Evolutionary conservation across 306 rosid species (phyloP).

Genomic region (Gastrolobium bilobum): DNA sequence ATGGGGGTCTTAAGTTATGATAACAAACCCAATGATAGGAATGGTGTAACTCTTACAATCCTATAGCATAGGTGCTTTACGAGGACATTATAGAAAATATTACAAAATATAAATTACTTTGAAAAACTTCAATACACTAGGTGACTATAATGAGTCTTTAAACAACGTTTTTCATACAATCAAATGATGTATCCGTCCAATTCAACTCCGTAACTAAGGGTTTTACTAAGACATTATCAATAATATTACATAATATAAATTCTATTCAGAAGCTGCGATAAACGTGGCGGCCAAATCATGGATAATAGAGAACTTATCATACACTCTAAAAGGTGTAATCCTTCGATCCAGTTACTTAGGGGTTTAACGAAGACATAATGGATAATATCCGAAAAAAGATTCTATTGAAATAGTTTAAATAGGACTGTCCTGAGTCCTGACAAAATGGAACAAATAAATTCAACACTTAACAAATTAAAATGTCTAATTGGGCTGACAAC

Average conservation of each 20-base stretch:
- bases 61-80: constrained; percentile 18
- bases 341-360: neutral
- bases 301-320: neutral
- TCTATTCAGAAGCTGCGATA: constrained; percentile 24
- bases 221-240: constrained; percentile 17
- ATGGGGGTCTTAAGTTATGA: constrained; percentile 1
- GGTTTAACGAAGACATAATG: constrained; percentile 6
- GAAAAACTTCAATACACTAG: constrained; percentile 29
- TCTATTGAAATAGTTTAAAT: constrained; percentile 32
- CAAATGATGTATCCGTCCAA: constrained; percentile 28
- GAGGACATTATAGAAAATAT: neutral
- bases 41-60: constrained; percentile 3
- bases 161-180: constrained; percentile 4
- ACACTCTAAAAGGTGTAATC: constrained; percentile 19
- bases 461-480: constrained; percentile 14
- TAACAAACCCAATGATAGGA: constrained; percentile 25
- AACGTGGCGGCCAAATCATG: constrained; percentile 22
- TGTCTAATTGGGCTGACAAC: constrained; percentile 48
- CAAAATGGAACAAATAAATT: constrained; percentile 37
- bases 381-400: constrained; percentile 29
- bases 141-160: constrained; percentile 1
- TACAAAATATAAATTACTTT: constrained; percentile 18
- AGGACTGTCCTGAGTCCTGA: neutral
- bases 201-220: constrained; percentile 32
- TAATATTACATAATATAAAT: constrained; percentile 22